Conservation (phyloP, 129 eudicot species). For the Tagetes patula region DNA sequence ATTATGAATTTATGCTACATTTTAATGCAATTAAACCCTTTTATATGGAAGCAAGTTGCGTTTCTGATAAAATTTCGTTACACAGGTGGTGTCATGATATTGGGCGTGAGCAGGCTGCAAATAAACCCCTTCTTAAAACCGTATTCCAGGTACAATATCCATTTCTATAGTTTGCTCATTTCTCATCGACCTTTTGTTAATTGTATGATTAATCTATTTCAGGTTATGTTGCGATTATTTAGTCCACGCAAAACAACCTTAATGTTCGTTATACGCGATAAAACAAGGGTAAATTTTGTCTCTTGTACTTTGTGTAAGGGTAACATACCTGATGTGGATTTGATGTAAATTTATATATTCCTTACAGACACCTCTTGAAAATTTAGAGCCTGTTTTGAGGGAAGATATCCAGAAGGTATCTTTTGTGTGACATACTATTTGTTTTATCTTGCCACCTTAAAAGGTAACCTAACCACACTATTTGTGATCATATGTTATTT, state of each 20-base stretch:
- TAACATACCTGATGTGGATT: constrained; percentile 5
- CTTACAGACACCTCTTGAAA: constrained; percentile 79
- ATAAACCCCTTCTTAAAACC: constrained; percentile 50
- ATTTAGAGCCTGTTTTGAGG: constrained; percentile 79
- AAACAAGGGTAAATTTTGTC: constrained; percentile 42
- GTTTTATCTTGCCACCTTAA: background rate
- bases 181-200: background rate
- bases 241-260: constrained; percentile 64
- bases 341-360: background rate
- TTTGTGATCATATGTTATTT: constrained; percentile 15
- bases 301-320: background rate
- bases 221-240: constrained; percentile 63
- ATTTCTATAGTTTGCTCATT: constrained; percentile 2
- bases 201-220: constrained; percentile 9
- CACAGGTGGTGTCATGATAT: constrained; percentile 67
- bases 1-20: background rate
- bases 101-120: constrained; percentile 70
- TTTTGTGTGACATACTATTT: background rate
- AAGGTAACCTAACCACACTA: background rate
- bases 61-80: background rate
- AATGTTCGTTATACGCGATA: constrained; percentile 63
- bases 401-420: constrained; percentile 88
- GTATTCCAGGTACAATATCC: constrained; percentile 48
- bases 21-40: background rate
- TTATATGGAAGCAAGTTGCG: background rate